Evolutionary conservation across 352 stramenopile genomes (phyloP).

Genomic region (Thalassiosira delicatula): DNA sequence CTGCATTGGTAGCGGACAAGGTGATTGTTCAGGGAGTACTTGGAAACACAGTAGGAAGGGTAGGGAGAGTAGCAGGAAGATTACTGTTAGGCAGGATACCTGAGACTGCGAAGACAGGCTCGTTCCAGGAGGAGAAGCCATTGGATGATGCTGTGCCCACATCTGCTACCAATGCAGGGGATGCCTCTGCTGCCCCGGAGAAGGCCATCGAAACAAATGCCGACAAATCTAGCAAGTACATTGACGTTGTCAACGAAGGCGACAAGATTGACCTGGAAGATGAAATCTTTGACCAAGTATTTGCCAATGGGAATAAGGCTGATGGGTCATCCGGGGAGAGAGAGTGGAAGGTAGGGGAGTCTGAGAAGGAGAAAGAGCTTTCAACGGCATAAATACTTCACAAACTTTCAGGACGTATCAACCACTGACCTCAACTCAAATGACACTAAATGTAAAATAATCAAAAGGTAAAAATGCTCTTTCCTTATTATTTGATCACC

Average conservation of each 20-base stretch:
- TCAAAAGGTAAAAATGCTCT: too few relatives aligned
- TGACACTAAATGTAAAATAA: too few relatives aligned
- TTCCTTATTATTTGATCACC: too few relatives aligned
- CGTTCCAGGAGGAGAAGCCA: constrained; percentile 74
- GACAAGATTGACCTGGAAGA: constrained; percentile 52
- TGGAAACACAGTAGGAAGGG: constrained; percentile 77
- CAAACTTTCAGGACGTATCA: constrained; percentile 12
- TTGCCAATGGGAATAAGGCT: constrained; percentile 61
- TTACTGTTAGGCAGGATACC: constrained; percentile 79
- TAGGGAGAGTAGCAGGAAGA: constrained; percentile 67
- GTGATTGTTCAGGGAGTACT: constrained; percentile 73
- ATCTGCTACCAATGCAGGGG: constrained; percentile 2
- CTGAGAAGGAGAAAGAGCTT: constrained; percentile 56
- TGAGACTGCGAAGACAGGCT: constrained; percentile 76
- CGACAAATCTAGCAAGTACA: constrained; percentile 26
- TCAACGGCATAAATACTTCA: constrained; percentile 28
- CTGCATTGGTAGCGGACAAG: constrained; percentile 73
- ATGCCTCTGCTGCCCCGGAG: constrained; percentile 6
- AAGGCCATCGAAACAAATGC: constrained; percentile 11
- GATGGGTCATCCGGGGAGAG: constrained; percentile 23
- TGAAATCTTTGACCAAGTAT: constrained; percentile 70
- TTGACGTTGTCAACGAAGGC: constrained; percentile 47
- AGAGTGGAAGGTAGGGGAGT: constrained; percentile 58
- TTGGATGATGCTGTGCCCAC: constrained; percentile 34
- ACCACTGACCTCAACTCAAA: neutral